A percentile compares a stretch with the other conserved stretches of the same genome.
phyloP scores from a whole-genome alignment of 1,284 basidiomycete species.

The Marasmius sp. region DNA sequence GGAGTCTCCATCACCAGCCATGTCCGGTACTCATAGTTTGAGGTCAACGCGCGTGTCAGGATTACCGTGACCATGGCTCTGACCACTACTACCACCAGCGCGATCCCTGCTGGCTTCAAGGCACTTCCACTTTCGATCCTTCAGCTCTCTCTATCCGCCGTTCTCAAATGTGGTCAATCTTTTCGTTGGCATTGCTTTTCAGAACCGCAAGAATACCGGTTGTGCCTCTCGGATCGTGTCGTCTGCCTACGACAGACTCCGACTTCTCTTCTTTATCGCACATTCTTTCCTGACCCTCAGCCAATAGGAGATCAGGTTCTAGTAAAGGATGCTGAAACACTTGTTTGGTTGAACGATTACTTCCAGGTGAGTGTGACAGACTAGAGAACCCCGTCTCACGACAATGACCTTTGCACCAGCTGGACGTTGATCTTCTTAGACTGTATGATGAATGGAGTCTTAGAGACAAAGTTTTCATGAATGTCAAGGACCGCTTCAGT shows the following conservation, averaged over 20 bases:
- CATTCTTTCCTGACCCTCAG: constrained; percentile 56
- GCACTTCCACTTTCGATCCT: constrained; percentile 57
- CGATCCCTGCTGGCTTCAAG: constrained; percentile 44
- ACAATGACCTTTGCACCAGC: constrained; percentile 17
- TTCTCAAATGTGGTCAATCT: constrained; percentile 79
- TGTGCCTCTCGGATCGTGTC: constrained; percentile 78
- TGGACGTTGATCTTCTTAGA: constrained; percentile 71
- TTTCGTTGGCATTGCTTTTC: constrained; percentile 71
- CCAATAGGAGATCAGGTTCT: constrained; percentile 32
- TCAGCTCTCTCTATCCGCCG: constrained; percentile 70
- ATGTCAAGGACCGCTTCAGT: constrained; percentile 58
- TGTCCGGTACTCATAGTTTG: constrained; percentile 40
- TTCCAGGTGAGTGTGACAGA: constrained; percentile 53
- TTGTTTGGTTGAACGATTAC: constrained; percentile 82
- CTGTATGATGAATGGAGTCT: constrained; percentile 82
- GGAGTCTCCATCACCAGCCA: constrained; percentile 45
- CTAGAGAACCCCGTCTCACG: neutral
- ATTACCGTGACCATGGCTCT: neutral
- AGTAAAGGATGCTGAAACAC: constrained; percentile 59
- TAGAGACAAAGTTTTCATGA: constrained; percentile 76
- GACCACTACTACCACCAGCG: constrained; percentile 7
- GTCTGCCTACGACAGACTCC: constrained; percentile 78
- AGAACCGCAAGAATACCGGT: constrained; percentile 61
- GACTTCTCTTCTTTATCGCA: constrained; percentile 69
- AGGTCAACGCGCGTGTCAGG: neutral